A percentile compares a stretch with the other conserved stretches of the same genome.
Conservation (phyloP, 345 rosid genomes). For the Citrus trifoliata region DNA sequence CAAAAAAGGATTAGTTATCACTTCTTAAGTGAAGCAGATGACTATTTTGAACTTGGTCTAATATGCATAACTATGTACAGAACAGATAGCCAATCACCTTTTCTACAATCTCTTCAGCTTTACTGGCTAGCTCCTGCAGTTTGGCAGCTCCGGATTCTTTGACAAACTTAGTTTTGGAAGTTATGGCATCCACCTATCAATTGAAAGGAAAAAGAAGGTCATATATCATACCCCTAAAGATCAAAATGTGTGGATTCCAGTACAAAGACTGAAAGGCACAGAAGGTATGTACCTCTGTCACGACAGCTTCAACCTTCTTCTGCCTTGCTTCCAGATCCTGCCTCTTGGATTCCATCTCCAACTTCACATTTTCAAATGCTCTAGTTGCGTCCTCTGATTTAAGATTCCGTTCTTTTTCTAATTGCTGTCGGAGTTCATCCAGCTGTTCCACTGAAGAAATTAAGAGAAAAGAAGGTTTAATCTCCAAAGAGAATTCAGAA, state of each 20-base stretch:
- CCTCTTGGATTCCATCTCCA: conserved; percentile 61
- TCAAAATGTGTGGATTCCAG: not conserved
- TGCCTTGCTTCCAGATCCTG: conserved; percentile 68
- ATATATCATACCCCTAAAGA: not conserved
- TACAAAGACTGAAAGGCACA: not conserved
- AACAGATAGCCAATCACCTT: conserved; percentile 44
- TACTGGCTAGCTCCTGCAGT: conserved; percentile 44
- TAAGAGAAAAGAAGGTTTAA: not conserved
- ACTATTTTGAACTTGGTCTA: not conserved
- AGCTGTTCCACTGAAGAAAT: conserved; percentile 56
- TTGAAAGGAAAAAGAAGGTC: conserved; percentile 1
- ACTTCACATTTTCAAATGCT: conserved; percentile 45
- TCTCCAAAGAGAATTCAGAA: conserved; percentile 1
- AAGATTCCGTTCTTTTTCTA: conserved; percentile 57
- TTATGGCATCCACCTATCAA: conserved; percentile 66
- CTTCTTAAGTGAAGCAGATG: not conserved
- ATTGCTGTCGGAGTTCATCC: conserved; percentile 44
- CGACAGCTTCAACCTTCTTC: conserved; percentile 62
- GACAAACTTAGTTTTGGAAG: conserved; percentile 44
- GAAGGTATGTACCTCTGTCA: conserved; percentile 56
- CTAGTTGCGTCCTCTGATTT: conserved; percentile 51
- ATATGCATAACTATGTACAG: not conserved
- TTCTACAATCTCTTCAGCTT: conserved; percentile 61
- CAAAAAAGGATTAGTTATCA: not conserved
- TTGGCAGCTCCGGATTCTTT: conserved; percentile 61